phyloP scores from a whole-genome alignment of 129 eudicot genomes.

The Centrapalus pauciflorus region DNA sequence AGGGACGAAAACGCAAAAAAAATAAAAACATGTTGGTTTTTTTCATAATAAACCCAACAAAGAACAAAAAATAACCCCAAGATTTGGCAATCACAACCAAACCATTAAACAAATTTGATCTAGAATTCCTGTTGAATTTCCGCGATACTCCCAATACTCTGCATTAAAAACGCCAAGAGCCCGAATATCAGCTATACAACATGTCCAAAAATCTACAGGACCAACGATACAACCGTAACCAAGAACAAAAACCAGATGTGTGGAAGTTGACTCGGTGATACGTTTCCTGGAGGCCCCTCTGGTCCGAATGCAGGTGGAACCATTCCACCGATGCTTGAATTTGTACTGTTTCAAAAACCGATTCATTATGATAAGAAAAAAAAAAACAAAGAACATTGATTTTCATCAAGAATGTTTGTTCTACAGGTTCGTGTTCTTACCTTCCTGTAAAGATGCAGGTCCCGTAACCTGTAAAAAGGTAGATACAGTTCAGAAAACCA shows the following conservation, averaged over 20 bases:
- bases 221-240: constrained; percentile 17
- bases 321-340: constrained; percentile 37
- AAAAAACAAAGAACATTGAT: background rate
- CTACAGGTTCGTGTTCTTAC: constrained; percentile 29
- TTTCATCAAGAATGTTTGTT: background rate
- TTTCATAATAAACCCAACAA: too few relatives aligned
- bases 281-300: constrained; percentile 38
- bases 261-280: constrained; percentile 31
- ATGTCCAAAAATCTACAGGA: constrained; percentile 22
- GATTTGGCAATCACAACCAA: constrained; percentile 11
- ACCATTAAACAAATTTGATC: constrained; percentile 22
- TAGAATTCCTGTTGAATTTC: constrained; percentile 19
- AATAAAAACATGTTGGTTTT: too few relatives aligned
- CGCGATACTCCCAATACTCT: constrained; percentile 14
- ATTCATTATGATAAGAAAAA: background rate
- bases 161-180: constrained; percentile 12
- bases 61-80: constrained; percentile 7
- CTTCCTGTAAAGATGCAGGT: constrained; percentile 83
- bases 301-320: constrained; percentile 72
- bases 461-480: constrained; percentile 57
- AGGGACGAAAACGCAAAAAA: too few relatives aligned
- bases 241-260: constrained; percentile 20
- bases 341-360: constrained; percentile 42
- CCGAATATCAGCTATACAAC: constrained; percentile 26
- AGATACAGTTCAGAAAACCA: constrained; percentile 2